A percentile compares a stretch with the other conserved stretches of the same genome.
phyloP scores from a whole-genome alignment of 2,329 filamentous ascomycete species.

The Endocalyx cinctus region DNA sequence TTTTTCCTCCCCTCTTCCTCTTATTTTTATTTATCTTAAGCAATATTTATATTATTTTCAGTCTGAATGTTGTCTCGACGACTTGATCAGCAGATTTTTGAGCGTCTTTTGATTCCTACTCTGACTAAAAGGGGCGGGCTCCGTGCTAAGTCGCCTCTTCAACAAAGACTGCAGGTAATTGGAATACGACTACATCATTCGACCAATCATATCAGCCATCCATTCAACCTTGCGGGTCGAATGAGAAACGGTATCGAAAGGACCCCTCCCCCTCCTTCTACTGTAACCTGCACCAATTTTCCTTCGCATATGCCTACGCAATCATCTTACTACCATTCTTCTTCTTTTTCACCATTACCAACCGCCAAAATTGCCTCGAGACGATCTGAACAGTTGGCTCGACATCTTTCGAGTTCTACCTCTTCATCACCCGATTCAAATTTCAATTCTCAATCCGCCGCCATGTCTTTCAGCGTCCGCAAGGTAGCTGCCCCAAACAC shows the following conservation, averaged over 20 bases:
- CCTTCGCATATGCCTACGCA: conserved; percentile 13
- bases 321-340: conserved; percentile 7
- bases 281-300: conserved; percentile 13
- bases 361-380: conserved; percentile 41
- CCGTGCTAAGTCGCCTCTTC: too few species aligned
- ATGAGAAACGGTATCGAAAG: conserved; percentile 20
- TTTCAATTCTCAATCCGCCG: conserved; percentile 30
- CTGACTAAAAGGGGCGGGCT: too few species aligned
- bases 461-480: conserved; percentile 71
- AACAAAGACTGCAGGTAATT: background rate
- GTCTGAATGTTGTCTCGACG: too few species aligned
- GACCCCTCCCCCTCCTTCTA: conserved; percentile 28
- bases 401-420: conserved; percentile 42
- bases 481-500: conserved; percentile 90
- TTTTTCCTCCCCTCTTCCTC: too few species aligned
- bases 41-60: too few species aligned
- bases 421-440: conserved; percentile 16
- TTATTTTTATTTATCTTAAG: too few species aligned
- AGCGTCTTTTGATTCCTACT: too few species aligned
- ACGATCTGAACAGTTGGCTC: conserved; percentile 51
- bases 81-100: too few species aligned
- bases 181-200: background rate
- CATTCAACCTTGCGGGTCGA: conserved; percentile 19
- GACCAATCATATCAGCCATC: too few species aligned
- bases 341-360: conserved; percentile 8